phyloP scores from a whole-genome alignment of 2,329 filamentous ascomycete genomes.

The Pseudogymnoascus sp. region DNA sequence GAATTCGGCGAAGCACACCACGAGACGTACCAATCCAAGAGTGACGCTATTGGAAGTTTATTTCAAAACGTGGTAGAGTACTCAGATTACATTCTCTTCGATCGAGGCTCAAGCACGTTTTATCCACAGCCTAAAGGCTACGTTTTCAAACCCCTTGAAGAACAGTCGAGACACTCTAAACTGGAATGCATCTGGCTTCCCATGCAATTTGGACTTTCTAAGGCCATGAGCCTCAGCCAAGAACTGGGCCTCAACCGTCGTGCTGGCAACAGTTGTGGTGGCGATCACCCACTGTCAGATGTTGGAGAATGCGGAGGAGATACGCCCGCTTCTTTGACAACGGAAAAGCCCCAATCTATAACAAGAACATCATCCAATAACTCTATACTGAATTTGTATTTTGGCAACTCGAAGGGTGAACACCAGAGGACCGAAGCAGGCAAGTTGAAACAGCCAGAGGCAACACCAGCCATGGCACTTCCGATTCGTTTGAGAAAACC shows the following conservation, averaged over 20 bases:
- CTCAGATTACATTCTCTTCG: conserved; percentile 17
- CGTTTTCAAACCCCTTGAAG: conserved; percentile 9
- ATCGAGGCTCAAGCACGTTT: conserved; percentile 11
- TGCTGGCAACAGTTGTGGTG: background rate
- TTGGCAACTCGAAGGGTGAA: background rate
- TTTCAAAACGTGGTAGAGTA: conserved; percentile 16
- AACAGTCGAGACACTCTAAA: conserved; percentile 10
- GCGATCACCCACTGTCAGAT: background rate
- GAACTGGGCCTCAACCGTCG: background rate
- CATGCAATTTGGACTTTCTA: background rate
- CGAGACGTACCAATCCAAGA: conserved; percentile 14
- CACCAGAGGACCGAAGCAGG: background rate
- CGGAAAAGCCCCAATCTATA: background rate
- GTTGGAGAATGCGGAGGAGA: background rate
- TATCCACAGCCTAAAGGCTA: conserved; percentile 11
- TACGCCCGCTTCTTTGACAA: background rate
- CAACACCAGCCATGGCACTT: background rate
- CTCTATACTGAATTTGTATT: background rate
- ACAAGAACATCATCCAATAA: background rate
- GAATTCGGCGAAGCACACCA: conserved; percentile 7
- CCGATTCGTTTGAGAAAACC: background rate
- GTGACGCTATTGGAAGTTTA: conserved; percentile 16
- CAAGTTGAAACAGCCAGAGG: background rate
- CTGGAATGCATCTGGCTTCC: conserved; percentile 15
- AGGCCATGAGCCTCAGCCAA: background rate